A percentile compares a stretch with the other conserved stretches of the same genome.
phyloP scores from a whole-genome alignment of 768 basidiomycete species.

The Cystobasidium onofrii region DNA sequence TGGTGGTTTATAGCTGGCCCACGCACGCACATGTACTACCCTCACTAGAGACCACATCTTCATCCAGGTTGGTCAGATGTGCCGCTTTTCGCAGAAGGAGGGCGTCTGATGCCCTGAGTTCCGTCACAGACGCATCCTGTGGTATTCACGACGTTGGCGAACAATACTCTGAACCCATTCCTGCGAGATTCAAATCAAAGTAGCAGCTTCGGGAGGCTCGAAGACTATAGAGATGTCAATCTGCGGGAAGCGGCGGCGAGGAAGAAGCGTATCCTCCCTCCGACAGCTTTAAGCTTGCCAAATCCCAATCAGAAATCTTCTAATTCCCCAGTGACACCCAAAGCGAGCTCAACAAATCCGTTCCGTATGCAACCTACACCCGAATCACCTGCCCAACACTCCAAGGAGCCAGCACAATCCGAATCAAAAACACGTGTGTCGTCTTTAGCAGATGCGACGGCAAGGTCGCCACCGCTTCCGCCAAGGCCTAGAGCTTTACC shows the following conservation, averaged over 20 bases:
- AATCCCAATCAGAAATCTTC: neutral
- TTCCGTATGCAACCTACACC: neutral
- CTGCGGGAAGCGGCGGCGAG: constrained; percentile 4
- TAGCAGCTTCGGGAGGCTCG: neutral
- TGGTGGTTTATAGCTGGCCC: constrained; percentile 4
- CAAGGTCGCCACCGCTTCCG: constrained; percentile 27
- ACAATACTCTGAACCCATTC: constrained; percentile 17
- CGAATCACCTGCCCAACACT: neutral
- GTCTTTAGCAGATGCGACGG: neutral
- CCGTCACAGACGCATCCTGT: constrained; percentile 17
- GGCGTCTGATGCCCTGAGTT: neutral
- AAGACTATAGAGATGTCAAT: neutral
- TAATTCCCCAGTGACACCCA: neutral
- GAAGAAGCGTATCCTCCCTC: constrained; percentile 16
- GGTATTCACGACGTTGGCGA: neutral
- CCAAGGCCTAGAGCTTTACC: constrained; percentile 12
- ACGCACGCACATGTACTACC: constrained; percentile 20
- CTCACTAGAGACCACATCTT: constrained; percentile 26
- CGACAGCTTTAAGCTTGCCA: neutral
- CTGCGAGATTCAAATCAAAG: neutral
- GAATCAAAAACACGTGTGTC: too few relatives aligned
- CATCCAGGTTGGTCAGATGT: constrained; percentile 15
- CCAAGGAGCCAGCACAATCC: neutral
- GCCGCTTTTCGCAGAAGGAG: neutral
- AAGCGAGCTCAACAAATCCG: neutral